Evolutionary conservation across 345 rosid species (phyloP), one percentile per base, ranked within the genome.

Genomic region (Garcia nutans): DNA sequence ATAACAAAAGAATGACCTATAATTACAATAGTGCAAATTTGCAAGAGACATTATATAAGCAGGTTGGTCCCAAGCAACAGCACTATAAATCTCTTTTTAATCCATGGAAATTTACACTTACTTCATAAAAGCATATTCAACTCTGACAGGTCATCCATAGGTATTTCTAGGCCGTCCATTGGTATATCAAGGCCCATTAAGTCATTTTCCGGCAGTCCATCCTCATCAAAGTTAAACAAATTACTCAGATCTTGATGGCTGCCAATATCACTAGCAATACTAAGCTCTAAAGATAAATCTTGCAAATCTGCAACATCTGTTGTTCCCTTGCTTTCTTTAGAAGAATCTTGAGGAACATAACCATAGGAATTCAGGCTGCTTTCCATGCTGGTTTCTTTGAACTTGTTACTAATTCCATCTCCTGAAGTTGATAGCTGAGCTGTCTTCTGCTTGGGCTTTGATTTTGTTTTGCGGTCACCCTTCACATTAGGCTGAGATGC

Each of bases 111-210:
- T 82, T 70, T 85, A 85, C 88, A 85, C 68, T 26, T 6, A 8
- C 78, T 70, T 77, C 68, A 81, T 60, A 66, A 72, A 59, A 88
- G 75, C 76, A 85, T 81, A 60, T 79, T 57, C 50, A 83, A 77
- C 24, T 81, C 88, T 0, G 87, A 80, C 50, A 88, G 84, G 77
- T 88, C 92, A 60, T 88, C 92, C 92, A 88, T 85, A 60, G 92
- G 92, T 77, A 87, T 87, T 47, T 78, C 73, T 12, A 78, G 81
- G 42, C 72, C 75, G 8, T 78, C 81, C 68, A 67, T 47, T 2
- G 71, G 76, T 50, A 71, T 13, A 58, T 85, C 86, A 56, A 86
- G 87, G 37, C 87, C 88, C 44, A 73, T 65, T 3, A 82, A 71
- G 59, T 86, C 87, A 44, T 74, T 68, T 8, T 89, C 92, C 60